These are phyloP conservation scores for Planoprotostelium fungivorum DNA, from an alignment of 78 protist species.

Conservation along the genomic window DNA sequence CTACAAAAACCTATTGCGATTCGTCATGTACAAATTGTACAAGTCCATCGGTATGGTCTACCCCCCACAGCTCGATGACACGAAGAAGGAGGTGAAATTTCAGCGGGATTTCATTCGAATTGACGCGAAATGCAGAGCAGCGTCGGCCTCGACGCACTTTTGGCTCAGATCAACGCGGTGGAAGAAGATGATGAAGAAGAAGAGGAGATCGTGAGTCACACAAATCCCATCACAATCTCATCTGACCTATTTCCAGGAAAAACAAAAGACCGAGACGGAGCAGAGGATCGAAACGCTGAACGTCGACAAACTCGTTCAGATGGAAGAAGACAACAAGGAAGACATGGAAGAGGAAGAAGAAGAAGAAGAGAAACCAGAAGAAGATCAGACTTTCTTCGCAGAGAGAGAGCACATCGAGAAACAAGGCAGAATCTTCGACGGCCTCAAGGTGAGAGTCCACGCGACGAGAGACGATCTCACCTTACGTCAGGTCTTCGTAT, in stretches of 20 bases:
- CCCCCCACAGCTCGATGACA: slow-evolving; percentile 70
- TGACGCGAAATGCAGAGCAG: background rate
- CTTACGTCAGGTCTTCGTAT: slow-evolving; percentile 35
- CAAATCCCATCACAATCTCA: background rate
- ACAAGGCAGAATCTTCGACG: slow-evolving; percentile 12
- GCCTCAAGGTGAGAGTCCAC: slow-evolving; percentile 8
- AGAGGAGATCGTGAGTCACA: background rate
- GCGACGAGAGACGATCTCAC: too few species aligned
- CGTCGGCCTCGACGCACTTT: background rate
- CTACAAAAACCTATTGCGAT: slow-evolving; percentile 71
- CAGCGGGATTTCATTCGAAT: background rate
- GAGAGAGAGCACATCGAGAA: background rate
- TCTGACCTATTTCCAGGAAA: slow-evolving; percentile 10
- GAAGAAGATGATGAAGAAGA: background rate
- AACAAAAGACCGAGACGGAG: slow-evolving; percentile 10
- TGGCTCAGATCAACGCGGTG: background rate
- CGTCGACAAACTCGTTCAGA: slow-evolving; percentile 10
- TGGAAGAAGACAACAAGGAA: slow-evolving; percentile 8
- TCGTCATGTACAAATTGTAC: slow-evolving; percentile 84
- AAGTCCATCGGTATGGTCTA: slow-evolving; percentile 31
- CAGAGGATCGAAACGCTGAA: slow-evolving; percentile 7
- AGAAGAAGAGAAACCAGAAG: slow-evolving; percentile 21
- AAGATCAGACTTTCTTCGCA: slow-evolving; percentile 3
- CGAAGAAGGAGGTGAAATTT: background rate
- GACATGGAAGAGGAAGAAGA: slow-evolving; percentile 21